A percentile compares a stretch with the other conserved stretches of the same genome.
Evolutionary conservation across 345 rosid species (phyloP).

Genomic region (Psidium friedrichsthalianum): DNA sequence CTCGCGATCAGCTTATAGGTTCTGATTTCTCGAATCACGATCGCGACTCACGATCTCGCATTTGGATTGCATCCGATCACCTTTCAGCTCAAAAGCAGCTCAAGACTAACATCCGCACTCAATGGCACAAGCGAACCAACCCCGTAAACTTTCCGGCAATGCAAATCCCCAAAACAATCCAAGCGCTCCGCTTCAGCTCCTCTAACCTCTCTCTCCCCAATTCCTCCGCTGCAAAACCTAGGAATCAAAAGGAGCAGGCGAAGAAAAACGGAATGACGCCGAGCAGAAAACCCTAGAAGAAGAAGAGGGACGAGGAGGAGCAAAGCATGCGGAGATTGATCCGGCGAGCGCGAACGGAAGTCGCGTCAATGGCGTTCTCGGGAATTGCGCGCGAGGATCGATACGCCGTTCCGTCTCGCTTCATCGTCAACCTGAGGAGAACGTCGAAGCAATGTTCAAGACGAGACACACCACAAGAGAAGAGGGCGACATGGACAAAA

Average conservation of each 20-base stretch:
- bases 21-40: background rate
- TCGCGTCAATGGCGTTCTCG: background rate
- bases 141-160: background rate
- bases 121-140: background rate
- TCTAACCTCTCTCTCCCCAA: background rate
- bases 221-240: slow-evolving; percentile 4
- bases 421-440: background rate
- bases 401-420: background rate
- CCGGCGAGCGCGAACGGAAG: background rate
- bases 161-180: background rate
- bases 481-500: background rate
- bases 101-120: background rate
- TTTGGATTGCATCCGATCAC: background rate
- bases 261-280: background rate
- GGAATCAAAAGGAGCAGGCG: background rate
- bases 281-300: slow-evolving; percentile 20
- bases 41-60: slow-evolving; percentile 25
- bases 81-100: background rate
- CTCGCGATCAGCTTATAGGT: background rate
- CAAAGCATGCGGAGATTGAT: background rate
- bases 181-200: background rate
- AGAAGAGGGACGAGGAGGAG: background rate
- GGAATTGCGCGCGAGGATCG: background rate
- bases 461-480: background rate
- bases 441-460: background rate